These are phyloP conservation scores for Monotropa hypopitys DNA, from an alignment of 179 eudicot species.

Conservation along the genomic window DNA sequence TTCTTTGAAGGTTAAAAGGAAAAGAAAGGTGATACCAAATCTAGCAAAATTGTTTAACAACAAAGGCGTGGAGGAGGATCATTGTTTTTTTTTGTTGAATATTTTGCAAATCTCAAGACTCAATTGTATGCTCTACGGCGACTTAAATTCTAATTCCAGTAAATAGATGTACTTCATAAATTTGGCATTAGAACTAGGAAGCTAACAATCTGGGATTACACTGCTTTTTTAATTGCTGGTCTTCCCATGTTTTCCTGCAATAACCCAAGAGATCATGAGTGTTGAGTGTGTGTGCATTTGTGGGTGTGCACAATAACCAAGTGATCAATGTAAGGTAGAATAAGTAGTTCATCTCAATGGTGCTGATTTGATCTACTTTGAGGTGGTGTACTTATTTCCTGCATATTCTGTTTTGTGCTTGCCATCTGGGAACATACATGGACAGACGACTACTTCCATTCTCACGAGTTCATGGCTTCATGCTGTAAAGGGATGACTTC, in stretches of 20 bases:
- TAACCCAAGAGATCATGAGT: not conserved
- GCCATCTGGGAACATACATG: not conserved
- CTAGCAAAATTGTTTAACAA: slow-evolving; percentile 37
- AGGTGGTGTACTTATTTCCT: not conserved
- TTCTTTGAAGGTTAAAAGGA: slow-evolving; percentile 37
- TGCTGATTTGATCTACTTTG: not conserved
- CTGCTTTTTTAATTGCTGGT: not conserved
- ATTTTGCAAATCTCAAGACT: not conserved
- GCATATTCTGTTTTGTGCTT: not conserved
- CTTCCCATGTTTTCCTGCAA: not conserved
- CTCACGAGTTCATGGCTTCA: not conserved
- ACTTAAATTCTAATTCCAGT: not conserved
- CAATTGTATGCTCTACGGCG: not conserved
- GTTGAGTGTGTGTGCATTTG: not conserved
- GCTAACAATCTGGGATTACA: not conserved
- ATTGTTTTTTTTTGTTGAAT: slow-evolving; percentile 1
- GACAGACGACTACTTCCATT: not conserved
- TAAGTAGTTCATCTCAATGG: not conserved
- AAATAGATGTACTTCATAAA: not conserved
- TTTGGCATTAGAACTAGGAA: slow-evolving; percentile 2
- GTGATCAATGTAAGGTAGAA: no score
- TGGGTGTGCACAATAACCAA: not conserved
- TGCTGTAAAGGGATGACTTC: not conserved
- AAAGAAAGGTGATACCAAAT: slow-evolving; percentile 35
- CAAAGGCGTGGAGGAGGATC: slow-evolving; percentile 12